A percentile compares a stretch with the other conserved stretches of the same genome.
Evolutionary conservation across 2,329 filamentous ascomycete genomes (phyloP).

Genomic region (Beauveria rudraprayagi): DNA sequence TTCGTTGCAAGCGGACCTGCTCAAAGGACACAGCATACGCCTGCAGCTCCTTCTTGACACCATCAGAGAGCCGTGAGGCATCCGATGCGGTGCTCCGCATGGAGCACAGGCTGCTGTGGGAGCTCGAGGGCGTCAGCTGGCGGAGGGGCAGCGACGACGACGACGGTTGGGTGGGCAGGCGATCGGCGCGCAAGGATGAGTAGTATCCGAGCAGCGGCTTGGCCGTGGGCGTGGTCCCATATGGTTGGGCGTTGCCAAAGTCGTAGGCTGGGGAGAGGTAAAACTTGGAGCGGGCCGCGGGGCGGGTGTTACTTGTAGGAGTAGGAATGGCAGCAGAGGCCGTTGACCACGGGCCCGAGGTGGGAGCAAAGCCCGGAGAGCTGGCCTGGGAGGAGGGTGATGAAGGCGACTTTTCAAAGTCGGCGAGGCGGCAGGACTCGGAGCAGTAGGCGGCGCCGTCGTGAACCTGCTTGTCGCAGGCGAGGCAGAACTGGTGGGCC

Average conservation of each 20-base stretch:
- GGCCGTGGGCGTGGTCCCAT: constrained; percentile 41
- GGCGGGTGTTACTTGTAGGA: constrained; percentile 12
- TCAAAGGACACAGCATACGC: constrained; percentile 88
- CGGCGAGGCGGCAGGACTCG: constrained; percentile 79
- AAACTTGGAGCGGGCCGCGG: constrained; percentile 38
- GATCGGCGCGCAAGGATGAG: constrained; percentile 22
- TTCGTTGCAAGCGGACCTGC: constrained; percentile 57
- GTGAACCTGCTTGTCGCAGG: constrained; percentile 72
- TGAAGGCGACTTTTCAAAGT: constrained; percentile 64
- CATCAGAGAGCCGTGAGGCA: constrained; percentile 57
- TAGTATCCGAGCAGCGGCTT: constrained; percentile 20
- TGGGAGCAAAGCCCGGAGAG: constrained; percentile 44
- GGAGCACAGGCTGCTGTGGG: constrained; percentile 76
- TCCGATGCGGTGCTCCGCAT: constrained; percentile 55
- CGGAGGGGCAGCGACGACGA: constrained; percentile 22
- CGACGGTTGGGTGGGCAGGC: background rate
- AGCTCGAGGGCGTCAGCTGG: constrained; percentile 62
- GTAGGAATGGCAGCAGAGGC: constrained; percentile 18
- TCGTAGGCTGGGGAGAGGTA: constrained; percentile 68
- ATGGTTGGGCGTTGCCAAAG: constrained; percentile 58
- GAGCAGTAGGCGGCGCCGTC: constrained; percentile 82
- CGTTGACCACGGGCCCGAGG: constrained; percentile 44
- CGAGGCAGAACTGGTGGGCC: constrained; percentile 88
- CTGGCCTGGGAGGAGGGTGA: constrained; percentile 49
- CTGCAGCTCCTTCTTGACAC: constrained; percentile 69